Evolutionary conservation across 73 alveolate genomes (phyloP).

Genomic region (Paramecium caudatum): DNA sequence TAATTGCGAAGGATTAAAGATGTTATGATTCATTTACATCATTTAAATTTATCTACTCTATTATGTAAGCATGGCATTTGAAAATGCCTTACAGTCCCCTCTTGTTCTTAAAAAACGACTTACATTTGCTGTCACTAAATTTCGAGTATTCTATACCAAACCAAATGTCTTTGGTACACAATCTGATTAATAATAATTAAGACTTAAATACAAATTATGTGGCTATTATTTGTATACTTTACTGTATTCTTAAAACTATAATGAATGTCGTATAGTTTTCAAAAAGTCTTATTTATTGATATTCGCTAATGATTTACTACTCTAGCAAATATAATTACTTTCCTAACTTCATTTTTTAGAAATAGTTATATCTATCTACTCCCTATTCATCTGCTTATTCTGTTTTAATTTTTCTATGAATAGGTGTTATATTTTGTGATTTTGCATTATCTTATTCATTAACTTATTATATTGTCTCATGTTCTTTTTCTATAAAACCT

Average conservation of each 20-base stretch:
- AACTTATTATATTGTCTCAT: neutral
- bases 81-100: neutral
- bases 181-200: neutral
- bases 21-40: conserved; percentile 15
- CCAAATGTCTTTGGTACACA: conserved; percentile 43
- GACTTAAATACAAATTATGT: conserved; percentile 23
- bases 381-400: too few species aligned
- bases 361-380: neutral
- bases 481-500: conserved; percentile 17
- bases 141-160: conserved; percentile 8
- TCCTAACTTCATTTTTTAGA: conserved; percentile 44
- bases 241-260: conserved; percentile 4
- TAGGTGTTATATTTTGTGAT: neutral
- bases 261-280: neutral
- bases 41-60: neutral
- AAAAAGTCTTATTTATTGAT: conserved; percentile 9
- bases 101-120: neutral
- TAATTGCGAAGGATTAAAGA: neutral
- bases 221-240: conserved; percentile 42
- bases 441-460: neutral
- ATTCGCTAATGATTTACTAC: neutral
- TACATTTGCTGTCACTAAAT: neutral
- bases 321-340: conserved; percentile 32
- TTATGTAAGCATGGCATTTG: neutral
- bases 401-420: neutral